Conservation (phyloP, 768 basidiomycete genomes). For the Kwoniella dejecticola region DNA sequence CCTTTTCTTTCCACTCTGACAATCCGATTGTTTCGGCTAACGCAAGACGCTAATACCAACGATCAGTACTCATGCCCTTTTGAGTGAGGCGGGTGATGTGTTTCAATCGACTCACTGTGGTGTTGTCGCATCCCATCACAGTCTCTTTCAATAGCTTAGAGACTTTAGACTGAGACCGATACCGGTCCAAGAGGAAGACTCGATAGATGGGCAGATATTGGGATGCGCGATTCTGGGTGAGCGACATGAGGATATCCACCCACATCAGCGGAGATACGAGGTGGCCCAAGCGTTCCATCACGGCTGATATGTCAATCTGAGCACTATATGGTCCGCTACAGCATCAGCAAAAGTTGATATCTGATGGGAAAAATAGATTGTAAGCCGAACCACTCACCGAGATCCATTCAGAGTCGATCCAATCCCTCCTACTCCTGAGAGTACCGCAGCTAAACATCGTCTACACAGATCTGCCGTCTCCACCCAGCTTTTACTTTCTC, state of each 20-base stretch:
- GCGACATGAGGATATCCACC: constrained; percentile 25
- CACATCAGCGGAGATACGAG: constrained; percentile 20
- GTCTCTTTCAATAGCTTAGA: constrained; percentile 9
- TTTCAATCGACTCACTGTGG: constrained; percentile 12
- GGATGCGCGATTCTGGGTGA: constrained; percentile 16
- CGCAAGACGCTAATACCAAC: constrained; percentile 14
- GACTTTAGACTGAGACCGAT: neutral
- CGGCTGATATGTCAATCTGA: neutral
- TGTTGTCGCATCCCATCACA: constrained; percentile 26
- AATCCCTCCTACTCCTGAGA: constrained; percentile 1
- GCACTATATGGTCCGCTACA: neutral
- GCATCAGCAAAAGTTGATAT: neutral
- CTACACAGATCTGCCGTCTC: constrained; percentile 6
- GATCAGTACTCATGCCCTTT: neutral
- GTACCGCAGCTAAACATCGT: neutral
- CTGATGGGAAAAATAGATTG: neutral
- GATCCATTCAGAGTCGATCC: neutral
- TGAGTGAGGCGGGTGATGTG: too few relatives aligned
- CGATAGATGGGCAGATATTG: constrained; percentile 15
- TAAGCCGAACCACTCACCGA: too few relatives aligned
- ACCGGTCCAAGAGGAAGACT: constrained; percentile 3
- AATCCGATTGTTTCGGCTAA: constrained; percentile 18
- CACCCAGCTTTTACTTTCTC: constrained; percentile 5
- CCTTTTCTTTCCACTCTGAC: constrained; percentile 26
- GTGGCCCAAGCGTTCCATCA: constrained; percentile 13